phyloP scores from a whole-genome alignment of 257 asterid genomes.

The Osmanthus fragrans region DNA sequence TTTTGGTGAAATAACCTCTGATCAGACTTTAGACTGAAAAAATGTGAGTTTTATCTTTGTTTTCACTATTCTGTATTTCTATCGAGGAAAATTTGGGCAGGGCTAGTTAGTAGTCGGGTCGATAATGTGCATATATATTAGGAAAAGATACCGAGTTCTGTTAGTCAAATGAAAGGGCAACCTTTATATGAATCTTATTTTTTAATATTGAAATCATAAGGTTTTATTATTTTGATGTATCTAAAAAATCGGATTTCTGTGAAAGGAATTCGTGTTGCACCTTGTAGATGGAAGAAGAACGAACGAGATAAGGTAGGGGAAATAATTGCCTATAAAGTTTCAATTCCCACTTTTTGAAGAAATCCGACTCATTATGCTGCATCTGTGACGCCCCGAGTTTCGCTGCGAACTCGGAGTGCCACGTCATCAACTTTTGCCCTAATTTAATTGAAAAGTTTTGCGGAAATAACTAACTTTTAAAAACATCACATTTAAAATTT shows the following conservation, averaged over 20 bases:
- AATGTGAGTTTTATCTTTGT: neutral
- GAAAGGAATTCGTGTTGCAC: neutral
- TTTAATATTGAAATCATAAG: neutral
- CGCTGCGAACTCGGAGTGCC: too few relatives aligned
- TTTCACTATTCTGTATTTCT: neutral
- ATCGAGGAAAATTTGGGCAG: neutral
- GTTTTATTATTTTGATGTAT: neutral
- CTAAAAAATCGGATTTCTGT: neutral
- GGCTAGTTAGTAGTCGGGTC: neutral
- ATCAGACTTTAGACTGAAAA: conserved; percentile 50
- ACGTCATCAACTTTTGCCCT: too few relatives aligned
- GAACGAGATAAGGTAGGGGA: neutral
- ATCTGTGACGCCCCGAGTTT: too few relatives aligned
- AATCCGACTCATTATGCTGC: neutral
- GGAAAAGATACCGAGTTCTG: neutral
- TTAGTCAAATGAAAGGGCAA: neutral
- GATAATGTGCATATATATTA: neutral
- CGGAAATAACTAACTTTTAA: too few relatives aligned
- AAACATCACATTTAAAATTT: too few relatives aligned
- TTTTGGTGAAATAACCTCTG: conserved; percentile 69
- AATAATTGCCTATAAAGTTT: neutral
- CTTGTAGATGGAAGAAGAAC: neutral
- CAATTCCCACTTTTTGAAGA: neutral
- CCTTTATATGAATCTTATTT: neutral
- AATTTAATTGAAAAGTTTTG: too few relatives aligned